A percentile compares a stretch with the other conserved stretches of the same genome.
Evolutionary conservation across 768 basidiomycete species (phyloP).

Genomic region (Tubosaeta sp.): DNA sequence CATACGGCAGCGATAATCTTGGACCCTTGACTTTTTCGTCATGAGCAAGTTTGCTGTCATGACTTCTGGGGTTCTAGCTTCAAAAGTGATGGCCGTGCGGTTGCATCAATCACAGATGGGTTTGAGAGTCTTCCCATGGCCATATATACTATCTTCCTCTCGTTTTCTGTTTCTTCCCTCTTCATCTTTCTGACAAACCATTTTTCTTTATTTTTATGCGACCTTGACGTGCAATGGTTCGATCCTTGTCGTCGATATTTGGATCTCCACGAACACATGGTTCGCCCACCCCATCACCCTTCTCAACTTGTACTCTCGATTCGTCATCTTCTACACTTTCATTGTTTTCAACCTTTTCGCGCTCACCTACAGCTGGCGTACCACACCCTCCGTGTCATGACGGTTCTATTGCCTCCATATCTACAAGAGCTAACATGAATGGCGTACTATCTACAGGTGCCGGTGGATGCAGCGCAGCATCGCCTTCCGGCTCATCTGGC

Average conservation of each 20-base stretch:
- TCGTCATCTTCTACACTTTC: constrained; percentile 6
- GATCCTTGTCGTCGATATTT: background rate
- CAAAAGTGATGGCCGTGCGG: background rate
- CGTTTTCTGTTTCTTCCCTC: background rate
- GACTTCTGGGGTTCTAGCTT: constrained; percentile 10
- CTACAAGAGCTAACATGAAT: constrained; percentile 10
- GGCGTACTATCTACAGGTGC: constrained; percentile 9
- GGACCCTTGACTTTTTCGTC: background rate
- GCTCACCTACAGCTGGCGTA: no score
- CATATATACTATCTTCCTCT: background rate
- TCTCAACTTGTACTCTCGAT: constrained; percentile 1
- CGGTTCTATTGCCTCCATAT: background rate
- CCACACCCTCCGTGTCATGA: background rate
- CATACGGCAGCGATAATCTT: background rate
- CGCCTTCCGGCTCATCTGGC: constrained; percentile 22
- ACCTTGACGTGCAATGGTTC: constrained; percentile 6
- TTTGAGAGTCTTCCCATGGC: background rate
- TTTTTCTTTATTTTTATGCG: background rate
- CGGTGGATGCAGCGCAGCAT: constrained; percentile 13
- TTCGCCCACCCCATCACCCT: background rate
- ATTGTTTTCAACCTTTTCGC: background rate
- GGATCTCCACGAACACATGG: background rate
- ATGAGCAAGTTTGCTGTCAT: background rate
- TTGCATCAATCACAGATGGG: background rate
- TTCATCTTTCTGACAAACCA: background rate